Percentiles rank a stretch among this genome's conserved stretches.
Conservation (phyloP, 257 asterid species). For the Gentiana macrophylla region DNA sequence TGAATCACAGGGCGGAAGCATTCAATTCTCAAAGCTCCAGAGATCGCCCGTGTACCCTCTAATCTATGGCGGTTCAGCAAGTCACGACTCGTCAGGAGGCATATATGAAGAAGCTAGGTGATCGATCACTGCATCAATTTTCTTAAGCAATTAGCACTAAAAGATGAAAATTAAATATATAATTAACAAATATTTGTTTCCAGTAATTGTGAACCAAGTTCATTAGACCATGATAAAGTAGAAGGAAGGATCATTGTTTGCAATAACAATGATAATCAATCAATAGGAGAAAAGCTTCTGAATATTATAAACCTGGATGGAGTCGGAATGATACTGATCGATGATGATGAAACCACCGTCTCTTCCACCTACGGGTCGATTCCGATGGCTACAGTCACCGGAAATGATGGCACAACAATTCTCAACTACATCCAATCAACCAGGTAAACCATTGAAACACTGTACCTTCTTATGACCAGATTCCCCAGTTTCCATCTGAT, state of each 20-base stretch:
- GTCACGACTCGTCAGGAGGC: constrained; percentile 4
- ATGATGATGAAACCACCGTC: constrained; percentile 20
- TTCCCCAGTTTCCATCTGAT: no score
- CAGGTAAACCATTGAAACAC: constrained; percentile 22
- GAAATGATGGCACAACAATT: constrained; percentile 34
- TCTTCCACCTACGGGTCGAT: constrained; percentile 20
- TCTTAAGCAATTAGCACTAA: background rate
- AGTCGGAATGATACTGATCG: constrained; percentile 38
- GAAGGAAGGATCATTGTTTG: constrained; percentile 63
- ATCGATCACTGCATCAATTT: background rate
- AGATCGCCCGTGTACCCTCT: constrained; percentile 44
- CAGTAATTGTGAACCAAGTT: constrained; percentile 40
- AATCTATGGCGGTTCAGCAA: constrained; percentile 38
- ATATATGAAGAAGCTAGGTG: no score
- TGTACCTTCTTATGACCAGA: background rate
- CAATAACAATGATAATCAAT: no score
- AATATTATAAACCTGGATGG: constrained; percentile 31
- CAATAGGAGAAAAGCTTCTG: constrained; percentile 27
- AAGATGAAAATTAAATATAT: no score
- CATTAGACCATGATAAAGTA: constrained; percentile 35
- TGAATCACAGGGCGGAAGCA: constrained; percentile 58
- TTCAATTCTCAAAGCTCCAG: constrained; percentile 33
- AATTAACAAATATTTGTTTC: background rate
- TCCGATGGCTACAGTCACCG: constrained; percentile 31
- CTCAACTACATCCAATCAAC: constrained; percentile 42